phyloP scores from a whole-genome alignment of 2,329 filamentous ascomycete species.

The Aspergillus japonicus region DNA sequence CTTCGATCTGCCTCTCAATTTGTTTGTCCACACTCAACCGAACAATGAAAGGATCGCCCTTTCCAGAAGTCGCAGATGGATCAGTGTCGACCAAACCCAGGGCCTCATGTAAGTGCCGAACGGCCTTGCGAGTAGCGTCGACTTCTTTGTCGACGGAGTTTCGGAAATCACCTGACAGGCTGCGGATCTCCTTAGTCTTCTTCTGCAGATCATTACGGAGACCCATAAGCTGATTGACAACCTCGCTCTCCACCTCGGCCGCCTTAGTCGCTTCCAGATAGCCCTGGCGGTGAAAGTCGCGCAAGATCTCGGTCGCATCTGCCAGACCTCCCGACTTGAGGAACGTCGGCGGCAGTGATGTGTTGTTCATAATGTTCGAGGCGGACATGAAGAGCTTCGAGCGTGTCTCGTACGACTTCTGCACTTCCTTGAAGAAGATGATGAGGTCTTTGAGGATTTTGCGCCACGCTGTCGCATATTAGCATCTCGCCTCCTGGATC shows the following conservation, averaged over 20 bases:
- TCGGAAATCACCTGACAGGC: constrained; percentile 89
- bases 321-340: constrained; percentile 78
- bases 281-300: constrained; percentile 77
- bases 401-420: constrained; percentile 81
- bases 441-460: constrained; percentile 95
- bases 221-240: constrained; percentile 81
- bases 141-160: constrained; percentile 96
- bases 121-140: constrained; percentile 75
- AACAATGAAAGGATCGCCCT: constrained; percentile 88
- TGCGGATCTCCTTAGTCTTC: constrained; percentile 99
- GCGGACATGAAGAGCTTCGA: constrained; percentile 80
- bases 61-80: constrained; percentile 70
- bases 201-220: constrained; percentile 84
- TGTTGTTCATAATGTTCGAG: constrained; percentile 80
- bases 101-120: constrained; percentile 77
- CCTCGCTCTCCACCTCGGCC: constrained; percentile 84
- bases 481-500: constrained; percentile 8
- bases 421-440: constrained; percentile 87
- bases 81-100: constrained; percentile 78
- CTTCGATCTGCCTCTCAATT: constrained; percentile 87
- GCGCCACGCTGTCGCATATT: constrained; percentile 69
- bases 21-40: constrained; percentile 83
- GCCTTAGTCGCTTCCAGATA: constrained; percentile 83
- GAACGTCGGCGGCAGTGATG: constrained; percentile 71
- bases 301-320: constrained; percentile 78